These are phyloP conservation scores for Stemphylium lycopersici DNA, from an alignment of 2,329 filamentous ascomycete genomes.

Conservation along the genomic window DNA sequence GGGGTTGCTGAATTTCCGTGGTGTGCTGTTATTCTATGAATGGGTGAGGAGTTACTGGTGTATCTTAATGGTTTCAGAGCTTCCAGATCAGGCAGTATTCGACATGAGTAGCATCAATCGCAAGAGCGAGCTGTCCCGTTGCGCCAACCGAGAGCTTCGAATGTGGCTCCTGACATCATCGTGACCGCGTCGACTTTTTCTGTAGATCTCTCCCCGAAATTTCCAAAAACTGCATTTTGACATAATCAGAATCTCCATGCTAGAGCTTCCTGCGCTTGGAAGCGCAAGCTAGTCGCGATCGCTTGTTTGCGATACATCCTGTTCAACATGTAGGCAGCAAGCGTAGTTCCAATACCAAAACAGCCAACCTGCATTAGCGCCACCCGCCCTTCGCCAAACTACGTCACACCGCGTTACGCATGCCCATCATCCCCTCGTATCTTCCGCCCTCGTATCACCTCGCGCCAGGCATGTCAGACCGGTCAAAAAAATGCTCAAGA, in stretches of 20 bases:
- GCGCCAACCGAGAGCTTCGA: background rate
- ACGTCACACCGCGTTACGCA: slow-evolving; percentile 2
- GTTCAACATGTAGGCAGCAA: background rate
- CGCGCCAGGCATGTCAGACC: background rate
- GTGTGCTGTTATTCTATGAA: too few species aligned
- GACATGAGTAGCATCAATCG: background rate
- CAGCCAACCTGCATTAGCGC: slow-evolving; percentile 10
- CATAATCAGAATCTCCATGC: background rate
- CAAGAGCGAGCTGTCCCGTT: background rate
- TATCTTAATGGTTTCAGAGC: too few species aligned
- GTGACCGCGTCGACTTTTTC: slow-evolving; percentile 13
- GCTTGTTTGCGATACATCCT: background rate
- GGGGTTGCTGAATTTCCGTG: background rate
- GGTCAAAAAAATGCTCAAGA: background rate
- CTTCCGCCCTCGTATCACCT: background rate
- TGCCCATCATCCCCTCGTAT: background rate
- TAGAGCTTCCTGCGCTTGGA: background rate
- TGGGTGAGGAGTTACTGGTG: too few species aligned
- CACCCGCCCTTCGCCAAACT: background rate
- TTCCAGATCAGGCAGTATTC: too few species aligned
- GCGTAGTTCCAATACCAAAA: slow-evolving; percentile 5
- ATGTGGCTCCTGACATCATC: slow-evolving; percentile 20
- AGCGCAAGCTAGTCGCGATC: background rate
- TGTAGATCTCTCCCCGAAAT: background rate
- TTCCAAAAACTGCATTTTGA: background rate